Base-by-base conservation (phyloP, 2,329 filamentous ascomycete genomes). In the Talaromyces piceae region DNA sequence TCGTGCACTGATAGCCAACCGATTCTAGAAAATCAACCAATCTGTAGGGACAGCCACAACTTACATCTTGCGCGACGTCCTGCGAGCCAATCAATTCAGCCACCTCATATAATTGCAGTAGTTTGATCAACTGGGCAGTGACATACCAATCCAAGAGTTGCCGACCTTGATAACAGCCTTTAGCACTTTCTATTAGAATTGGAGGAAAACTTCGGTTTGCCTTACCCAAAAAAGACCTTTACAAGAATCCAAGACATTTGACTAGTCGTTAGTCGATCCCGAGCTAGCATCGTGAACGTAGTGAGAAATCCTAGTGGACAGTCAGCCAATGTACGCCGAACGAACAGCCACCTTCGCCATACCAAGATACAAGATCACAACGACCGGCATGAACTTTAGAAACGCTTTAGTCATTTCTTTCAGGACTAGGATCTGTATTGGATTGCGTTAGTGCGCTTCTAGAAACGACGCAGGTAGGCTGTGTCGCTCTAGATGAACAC, bases 331-430 rank as follows among this genome's bases (percentile, higher is more conserved):
- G 5, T 22, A 18, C 23, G n/a, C 18, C 3, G 3, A 22, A 9
- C 39, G n/a, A 9, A 25, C 20, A 25, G 25, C 20, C 39, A 43
- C 13, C 18, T 43, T 23, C 51, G 51, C 51, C 62, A 61, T 27
- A 81, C 79, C 88, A 45, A 93, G 72, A 64, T 95, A 95, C 48
- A 95, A 73, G 49, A 95, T 86, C 45, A 88, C 73, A 41, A 94
- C 87, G 23, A 91, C 77, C 1, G 88, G 86, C 51, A 82, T 65
- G 54, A 93, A 95, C 62, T 91, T 91, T 66, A 91, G 69, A 64
- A 95, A 95, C 64, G 95, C 89, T 68, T 91, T 91, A 33, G 87
- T 81, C 80, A 82, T 96, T 66, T 91, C 88, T 65, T 93, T 93
- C 47, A 96, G 77, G 57, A 91, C 94, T 0, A 90, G 91, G 54